phyloP scores from a whole-genome alignment of 1,284 basidiomycete species.

The Phlebopus sp. region DNA sequence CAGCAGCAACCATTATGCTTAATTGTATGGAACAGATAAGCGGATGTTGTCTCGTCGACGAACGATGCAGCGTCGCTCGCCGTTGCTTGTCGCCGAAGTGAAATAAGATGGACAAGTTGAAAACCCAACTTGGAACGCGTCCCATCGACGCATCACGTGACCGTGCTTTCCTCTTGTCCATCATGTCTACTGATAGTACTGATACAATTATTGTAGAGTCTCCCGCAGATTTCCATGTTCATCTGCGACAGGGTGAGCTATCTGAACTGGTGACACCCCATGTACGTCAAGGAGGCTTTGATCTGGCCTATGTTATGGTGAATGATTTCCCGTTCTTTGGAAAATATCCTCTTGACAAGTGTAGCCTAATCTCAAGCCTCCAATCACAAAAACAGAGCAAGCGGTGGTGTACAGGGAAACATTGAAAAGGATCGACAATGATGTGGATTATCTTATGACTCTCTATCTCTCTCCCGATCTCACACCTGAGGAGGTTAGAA shows the following conservation, averaged over 20 bases:
- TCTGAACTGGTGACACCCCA: slow-evolving; percentile 88
- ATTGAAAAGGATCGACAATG: slow-evolving; percentile 75
- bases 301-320: slow-evolving; percentile 97
- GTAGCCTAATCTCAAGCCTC: slow-evolving; percentile 93
- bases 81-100: background rate
- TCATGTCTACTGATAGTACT: slow-evolving; percentile 29
- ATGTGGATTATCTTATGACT: slow-evolving; percentile 91
- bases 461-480: slow-evolving; percentile 91
- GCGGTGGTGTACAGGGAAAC: slow-evolving; percentile 80
- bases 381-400: slow-evolving; percentile 82
- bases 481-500: slow-evolving; percentile 88
- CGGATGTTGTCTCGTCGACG: background rate
- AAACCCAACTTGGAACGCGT: slow-evolving; percentile 32
- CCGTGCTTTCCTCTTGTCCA: slow-evolving; percentile 19
- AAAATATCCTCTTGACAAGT: slow-evolving; percentile 14
- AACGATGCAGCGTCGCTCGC: background rate
- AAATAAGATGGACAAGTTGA: slow-evolving; percentile 23
- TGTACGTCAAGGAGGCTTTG: slow-evolving; percentile 86
- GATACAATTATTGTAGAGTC: slow-evolving; percentile 53
- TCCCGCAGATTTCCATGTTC: slow-evolving; percentile 96
- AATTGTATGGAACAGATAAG: slow-evolving; percentile 2
- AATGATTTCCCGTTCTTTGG: slow-evolving; percentile 10
- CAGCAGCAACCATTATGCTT: slow-evolving; percentile 68
- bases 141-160: slow-evolving; percentile 24
- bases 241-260: slow-evolving; percentile 87